phyloP scores from a whole-genome alignment of 805 yeast genomes.

The Yarrowia phangngaensis region DNA sequence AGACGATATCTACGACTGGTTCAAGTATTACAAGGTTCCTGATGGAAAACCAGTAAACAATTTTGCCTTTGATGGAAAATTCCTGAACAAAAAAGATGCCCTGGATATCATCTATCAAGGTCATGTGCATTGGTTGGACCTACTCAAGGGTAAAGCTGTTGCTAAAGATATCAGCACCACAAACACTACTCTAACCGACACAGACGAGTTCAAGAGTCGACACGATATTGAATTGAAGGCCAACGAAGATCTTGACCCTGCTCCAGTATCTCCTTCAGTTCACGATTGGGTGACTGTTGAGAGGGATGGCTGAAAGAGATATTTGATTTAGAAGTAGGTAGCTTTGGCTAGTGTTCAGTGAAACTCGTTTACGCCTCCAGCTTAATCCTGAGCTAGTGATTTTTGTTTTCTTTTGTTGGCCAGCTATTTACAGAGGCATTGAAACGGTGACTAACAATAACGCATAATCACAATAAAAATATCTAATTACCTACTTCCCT shows the following conservation, averaged over 20 bases:
- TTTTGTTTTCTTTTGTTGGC: too few relatives aligned
- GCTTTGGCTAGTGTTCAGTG: too few relatives aligned
- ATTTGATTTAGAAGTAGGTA: too few relatives aligned
- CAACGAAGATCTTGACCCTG: slow-evolving; percentile 14
- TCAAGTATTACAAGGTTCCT: slow-evolving; percentile 77
- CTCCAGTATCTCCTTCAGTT: slow-evolving; percentile 11
- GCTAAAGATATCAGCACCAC: slow-evolving; percentile 60
- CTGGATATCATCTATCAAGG: slow-evolving; percentile 59
- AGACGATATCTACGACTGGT: slow-evolving; percentile 70
- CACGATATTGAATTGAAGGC: not conserved
- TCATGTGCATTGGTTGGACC: slow-evolving; percentile 60
- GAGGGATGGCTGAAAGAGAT: too few relatives aligned
- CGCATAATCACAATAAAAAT: too few relatives aligned
- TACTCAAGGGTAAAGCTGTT: slow-evolving; percentile 54
- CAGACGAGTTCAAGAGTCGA: slow-evolving; percentile 51
- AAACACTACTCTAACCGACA: slow-evolving; percentile 59
- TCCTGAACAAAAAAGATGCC: slow-evolving; percentile 56
- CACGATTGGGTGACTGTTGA: slow-evolving; percentile 16
- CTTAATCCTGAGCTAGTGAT: too few relatives aligned
- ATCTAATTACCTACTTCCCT: too few relatives aligned
- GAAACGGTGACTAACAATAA: too few relatives aligned
- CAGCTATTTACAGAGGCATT: too few relatives aligned
- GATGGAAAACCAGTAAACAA: slow-evolving; percentile 72
- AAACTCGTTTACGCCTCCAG: too few relatives aligned
- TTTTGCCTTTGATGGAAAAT: slow-evolving; percentile 72